Percentiles rank a stretch among this genome's conserved stretches.
These are phyloP conservation scores for Saccharomyces mikatae DNA, from an alignment of 805 yeast genomes.

Conservation along the genomic window DNA sequence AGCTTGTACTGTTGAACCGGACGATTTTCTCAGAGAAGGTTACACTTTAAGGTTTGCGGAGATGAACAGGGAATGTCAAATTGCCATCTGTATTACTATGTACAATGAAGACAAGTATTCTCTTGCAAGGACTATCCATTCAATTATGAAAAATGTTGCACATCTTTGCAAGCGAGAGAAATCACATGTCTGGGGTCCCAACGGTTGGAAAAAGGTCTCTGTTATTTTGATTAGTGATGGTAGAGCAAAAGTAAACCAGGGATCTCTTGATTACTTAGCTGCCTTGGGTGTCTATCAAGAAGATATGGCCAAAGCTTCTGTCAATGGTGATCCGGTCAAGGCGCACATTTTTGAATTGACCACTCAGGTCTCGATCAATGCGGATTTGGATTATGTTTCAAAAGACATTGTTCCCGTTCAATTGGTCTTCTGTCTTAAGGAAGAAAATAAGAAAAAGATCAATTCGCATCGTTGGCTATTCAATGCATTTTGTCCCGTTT, in stretches of 20 bases:
- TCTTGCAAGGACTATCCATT: conserved; percentile 88
- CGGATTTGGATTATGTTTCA: conserved; percentile 82
- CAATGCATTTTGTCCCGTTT: conserved; percentile 85
- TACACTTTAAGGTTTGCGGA: conserved; percentile 82
- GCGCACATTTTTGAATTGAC: conserved; percentile 95
- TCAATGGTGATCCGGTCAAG: conserved; percentile 82
- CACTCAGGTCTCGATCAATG: conserved; percentile 87
- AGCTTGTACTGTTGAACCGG: conserved; percentile 92
- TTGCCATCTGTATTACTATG: conserved; percentile 91
- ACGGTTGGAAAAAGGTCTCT: conserved; percentile 94
- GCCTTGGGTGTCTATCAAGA: conserved; percentile 97
- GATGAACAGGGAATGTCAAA: conserved; percentile 82
- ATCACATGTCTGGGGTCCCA: conserved; percentile 89
- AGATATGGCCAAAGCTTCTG: conserved; percentile 91
- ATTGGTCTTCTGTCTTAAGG: conserved; percentile 85
- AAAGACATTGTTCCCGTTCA: conserved; percentile 93
- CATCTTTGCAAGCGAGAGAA: conserved; percentile 74
- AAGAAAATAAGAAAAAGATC: conserved; percentile 83
- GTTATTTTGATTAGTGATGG: conserved; percentile 92
- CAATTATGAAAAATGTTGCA: conserved; percentile 86
- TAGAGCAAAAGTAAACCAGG: conserved; percentile 75
- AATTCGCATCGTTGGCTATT: conserved; percentile 97
- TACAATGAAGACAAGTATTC: conserved; percentile 90
- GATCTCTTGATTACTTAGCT: conserved; percentile 79
- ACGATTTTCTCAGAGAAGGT: conserved; percentile 70